Percentiles rank a stretch among this genome's conserved stretches.
Evolutionary conservation across 176 grass and related monocot genomes (phyloP).

Genomic region (Avena atlantica): DNA sequence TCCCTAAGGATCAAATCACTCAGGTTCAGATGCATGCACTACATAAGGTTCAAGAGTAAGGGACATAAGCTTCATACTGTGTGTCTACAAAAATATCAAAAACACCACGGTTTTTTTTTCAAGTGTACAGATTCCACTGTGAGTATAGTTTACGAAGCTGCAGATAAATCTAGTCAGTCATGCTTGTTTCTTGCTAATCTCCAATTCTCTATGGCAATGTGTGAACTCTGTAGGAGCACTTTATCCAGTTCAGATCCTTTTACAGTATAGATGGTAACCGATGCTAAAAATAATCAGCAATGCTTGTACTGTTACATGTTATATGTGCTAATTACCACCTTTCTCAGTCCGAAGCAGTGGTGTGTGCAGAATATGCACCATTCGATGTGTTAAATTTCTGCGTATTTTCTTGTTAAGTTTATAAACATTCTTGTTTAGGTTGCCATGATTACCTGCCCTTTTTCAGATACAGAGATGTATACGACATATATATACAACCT

Average conservation of each 20-base stretch:
- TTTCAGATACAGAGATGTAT: too few species aligned
- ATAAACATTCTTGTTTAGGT: not conserved
- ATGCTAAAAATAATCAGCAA: not conserved
- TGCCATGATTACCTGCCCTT: not conserved
- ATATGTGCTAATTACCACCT: not conserved
- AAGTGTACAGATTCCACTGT: not conserved
- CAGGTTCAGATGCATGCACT: not conserved
- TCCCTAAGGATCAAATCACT: not conserved
- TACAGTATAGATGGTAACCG: not conserved
- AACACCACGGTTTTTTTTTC: not conserved
- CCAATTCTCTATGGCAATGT: not conserved
- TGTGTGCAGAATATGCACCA: not conserved
- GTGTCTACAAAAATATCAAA: not conserved
- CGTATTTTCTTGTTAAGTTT: not conserved
- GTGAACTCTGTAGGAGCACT: not conserved
- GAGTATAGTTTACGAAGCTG: not conserved
- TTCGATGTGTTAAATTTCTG: not conserved
- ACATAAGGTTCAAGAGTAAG: not conserved
- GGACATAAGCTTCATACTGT: not conserved
- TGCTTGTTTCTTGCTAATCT: not conserved
- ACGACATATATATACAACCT: too few species aligned
- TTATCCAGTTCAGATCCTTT: constrained; percentile 18
- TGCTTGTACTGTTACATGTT: not conserved
- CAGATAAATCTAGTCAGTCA: not conserved
- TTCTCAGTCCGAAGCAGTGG: not conserved